A percentile compares a stretch with the other conserved stretches of the same genome.
phyloP scores from a whole-genome alignment of 257 asterid genomes.

The Jasminum sambac region DNA sequence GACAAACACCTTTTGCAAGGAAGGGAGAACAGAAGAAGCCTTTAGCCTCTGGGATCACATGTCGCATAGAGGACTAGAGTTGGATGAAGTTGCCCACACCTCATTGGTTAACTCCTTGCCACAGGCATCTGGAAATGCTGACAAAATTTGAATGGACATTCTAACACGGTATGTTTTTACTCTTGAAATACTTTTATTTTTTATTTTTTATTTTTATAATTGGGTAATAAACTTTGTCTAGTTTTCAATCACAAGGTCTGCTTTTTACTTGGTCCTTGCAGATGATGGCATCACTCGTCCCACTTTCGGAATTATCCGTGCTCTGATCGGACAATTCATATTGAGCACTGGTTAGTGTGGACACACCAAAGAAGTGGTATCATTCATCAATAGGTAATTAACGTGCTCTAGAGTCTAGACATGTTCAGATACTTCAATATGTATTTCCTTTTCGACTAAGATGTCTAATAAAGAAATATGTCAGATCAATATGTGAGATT shows the following conservation, averaged over 20 bases:
- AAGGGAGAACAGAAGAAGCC: constrained; percentile 60
- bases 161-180: constrained; percentile 11
- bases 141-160: constrained; percentile 33
- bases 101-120: constrained; percentile 59
- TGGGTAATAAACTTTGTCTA: neutral
- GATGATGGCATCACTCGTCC: neutral
- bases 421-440: neutral
- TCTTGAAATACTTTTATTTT: neutral
- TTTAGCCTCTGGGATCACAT: constrained; percentile 55
- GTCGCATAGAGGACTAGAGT: constrained; percentile 48
- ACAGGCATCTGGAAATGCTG: constrained; percentile 37
- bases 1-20: constrained; percentile 54
- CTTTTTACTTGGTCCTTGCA: neutral
- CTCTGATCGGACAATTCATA: neutral
- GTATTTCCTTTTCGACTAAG: neutral
- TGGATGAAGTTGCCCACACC: constrained; percentile 67
- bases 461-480: neutral
- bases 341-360: neutral
- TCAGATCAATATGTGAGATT: neutral
- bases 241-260: neutral
- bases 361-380: neutral
- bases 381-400: neutral
- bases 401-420: neutral
- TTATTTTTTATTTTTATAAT: too few relatives aligned
- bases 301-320: neutral